Percentiles rank a stretch among this genome's conserved stretches.
These are phyloP conservation scores for Trichoderma erinaceum DNA, from an alignment of 495 filamentous ascomycete genomes.

Conservation along the genomic window DNA sequence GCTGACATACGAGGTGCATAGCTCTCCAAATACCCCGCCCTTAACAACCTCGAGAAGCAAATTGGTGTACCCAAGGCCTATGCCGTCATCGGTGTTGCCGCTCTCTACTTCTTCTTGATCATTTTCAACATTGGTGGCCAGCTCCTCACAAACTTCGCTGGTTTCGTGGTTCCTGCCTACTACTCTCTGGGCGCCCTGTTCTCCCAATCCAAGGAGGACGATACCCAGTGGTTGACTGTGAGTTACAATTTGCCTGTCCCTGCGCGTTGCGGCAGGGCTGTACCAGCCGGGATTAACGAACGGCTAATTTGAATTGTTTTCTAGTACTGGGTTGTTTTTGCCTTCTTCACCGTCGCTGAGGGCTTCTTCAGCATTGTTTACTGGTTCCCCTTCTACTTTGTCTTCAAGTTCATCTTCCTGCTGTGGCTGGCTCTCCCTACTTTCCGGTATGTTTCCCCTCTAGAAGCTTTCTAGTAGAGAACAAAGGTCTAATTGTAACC, in stretches of 20 bases:
- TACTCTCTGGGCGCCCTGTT: conserved; percentile 92
- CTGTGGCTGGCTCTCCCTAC: conserved; percentile 96
- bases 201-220: conserved; percentile 71
- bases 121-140: conserved; percentile 98
- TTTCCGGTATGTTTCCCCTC: conserved; percentile 62
- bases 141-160: conserved; percentile 93
- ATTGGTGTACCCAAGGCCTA: conserved; percentile 95
- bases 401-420: conserved; percentile 96
- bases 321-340: conserved; percentile 96
- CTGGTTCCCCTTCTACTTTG: conserved; percentile 99
- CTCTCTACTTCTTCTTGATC: conserved; percentile 95
- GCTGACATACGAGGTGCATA: conserved; percentile 31
- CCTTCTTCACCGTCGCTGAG: conserved; percentile 90
- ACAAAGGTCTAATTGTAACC: neutral
- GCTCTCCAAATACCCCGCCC: conserved; percentile 92
- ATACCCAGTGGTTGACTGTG: conserved; percentile 80
- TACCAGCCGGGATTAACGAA: neutral
- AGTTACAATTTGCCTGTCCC: conserved; percentile 19
- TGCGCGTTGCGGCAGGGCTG: neutral
- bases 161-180: conserved; percentile 90
- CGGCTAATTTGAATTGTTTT: conserved; percentile 28
- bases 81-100: conserved; percentile 74
- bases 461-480: neutral
- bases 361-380: conserved; percentile 89
- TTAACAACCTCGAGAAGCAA: conserved; percentile 96